phyloP scores from a whole-genome alignment of 2,329 filamentous ascomycete genomes.

The Cladophialophora carrionii region DNA sequence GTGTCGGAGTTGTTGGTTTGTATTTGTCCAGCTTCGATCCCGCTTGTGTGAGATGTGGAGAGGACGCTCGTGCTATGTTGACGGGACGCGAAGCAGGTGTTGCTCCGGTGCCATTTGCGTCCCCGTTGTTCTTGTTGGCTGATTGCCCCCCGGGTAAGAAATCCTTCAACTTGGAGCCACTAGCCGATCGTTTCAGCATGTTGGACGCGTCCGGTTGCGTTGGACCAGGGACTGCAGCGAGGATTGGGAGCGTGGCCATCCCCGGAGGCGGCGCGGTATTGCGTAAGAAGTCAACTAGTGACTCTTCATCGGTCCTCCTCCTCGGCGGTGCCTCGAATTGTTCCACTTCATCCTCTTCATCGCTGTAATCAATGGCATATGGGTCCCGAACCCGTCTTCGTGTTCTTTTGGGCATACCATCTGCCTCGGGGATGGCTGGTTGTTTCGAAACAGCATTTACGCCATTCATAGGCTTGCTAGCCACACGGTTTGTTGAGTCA shows the following conservation, averaged over 20 bases:
- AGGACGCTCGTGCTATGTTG: slow-evolving; percentile 34
- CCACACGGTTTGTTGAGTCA: slow-evolving; percentile 45
- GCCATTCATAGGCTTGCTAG: slow-evolving; percentile 24
- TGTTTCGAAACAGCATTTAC: slow-evolving; percentile 28
- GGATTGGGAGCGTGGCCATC: slow-evolving; percentile 40
- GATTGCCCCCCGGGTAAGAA: slow-evolving; percentile 26
- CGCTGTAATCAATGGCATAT: slow-evolving; percentile 82
- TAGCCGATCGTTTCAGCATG: slow-evolving; percentile 26
- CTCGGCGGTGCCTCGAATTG: slow-evolving; percentile 50
- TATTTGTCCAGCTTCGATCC: slow-evolving; percentile 43
- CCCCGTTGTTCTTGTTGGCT: slow-evolving; percentile 1
- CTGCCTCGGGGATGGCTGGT: slow-evolving; percentile 40
- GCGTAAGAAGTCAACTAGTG: slow-evolving; percentile 54
- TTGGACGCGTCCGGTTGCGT: slow-evolving; percentile 17
- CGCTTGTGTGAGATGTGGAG: slow-evolving; percentile 36
- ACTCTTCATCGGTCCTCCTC: slow-evolving; percentile 47
- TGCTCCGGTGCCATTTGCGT: slow-evolving; percentile 15
- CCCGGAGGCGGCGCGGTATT: slow-evolving; percentile 49
- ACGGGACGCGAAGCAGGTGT: slow-evolving; percentile 15
- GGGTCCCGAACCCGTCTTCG: slow-evolving; percentile 81
- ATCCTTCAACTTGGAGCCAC: slow-evolving; percentile 34
- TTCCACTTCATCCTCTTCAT: slow-evolving; percentile 65
- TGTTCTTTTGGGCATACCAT: slow-evolving; percentile 68
- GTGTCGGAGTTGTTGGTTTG: slow-evolving; percentile 42
- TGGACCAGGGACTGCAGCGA: slow-evolving; percentile 27